Evolutionary conservation across 2,329 filamentous ascomycete genomes (phyloP).

Genomic region (Taxawa tesnikishii): DNA sequence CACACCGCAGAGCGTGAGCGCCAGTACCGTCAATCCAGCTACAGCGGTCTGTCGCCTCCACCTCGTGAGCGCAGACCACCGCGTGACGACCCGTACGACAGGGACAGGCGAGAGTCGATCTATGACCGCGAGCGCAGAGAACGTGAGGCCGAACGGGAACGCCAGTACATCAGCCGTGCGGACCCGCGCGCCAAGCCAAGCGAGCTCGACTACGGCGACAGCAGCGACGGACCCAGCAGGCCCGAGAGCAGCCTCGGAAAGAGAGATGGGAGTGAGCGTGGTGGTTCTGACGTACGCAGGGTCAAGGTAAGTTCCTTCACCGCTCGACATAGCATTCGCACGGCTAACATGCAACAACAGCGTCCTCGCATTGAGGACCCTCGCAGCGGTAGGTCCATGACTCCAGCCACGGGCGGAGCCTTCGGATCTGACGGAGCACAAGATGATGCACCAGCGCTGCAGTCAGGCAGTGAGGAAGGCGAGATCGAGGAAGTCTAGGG

Average conservation of each 20-base stretch:
- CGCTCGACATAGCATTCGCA: slow-evolving; percentile 1
- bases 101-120: slow-evolving; percentile 33
- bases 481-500: slow-evolving; percentile 73
- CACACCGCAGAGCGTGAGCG: slow-evolving; percentile 89
- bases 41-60: slow-evolving; percentile 20
- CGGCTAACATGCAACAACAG: slow-evolving; percentile 4
- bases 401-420: no score
- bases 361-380: slow-evolving; percentile 19
- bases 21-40: slow-evolving; percentile 69
- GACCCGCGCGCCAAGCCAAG: slow-evolving; percentile 71
- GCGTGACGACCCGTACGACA: slow-evolving; percentile 17
- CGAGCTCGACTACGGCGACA: slow-evolving; percentile 82
- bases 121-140: slow-evolving; percentile 83
- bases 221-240: slow-evolving; percentile 49
- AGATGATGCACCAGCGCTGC: slow-evolving; percentile 51
- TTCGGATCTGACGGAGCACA: no score
- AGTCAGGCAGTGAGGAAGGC: slow-evolving; percentile 90
- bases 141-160: slow-evolving; percentile 81
- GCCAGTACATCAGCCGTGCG: slow-evolving; percentile 68
- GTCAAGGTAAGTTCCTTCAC: slow-evolving; percentile 3
- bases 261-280: slow-evolving; percentile 1
- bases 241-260: slow-evolving; percentile 17
- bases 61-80: slow-evolving; percentile 12
- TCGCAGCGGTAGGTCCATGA: slow-evolving; percentile 45
- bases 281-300: not conserved